Percentiles rank a stretch among this genome's conserved stretches.
Conservation (phyloP, 805 yeast species). For the Kazachstania martiniae region DNA sequence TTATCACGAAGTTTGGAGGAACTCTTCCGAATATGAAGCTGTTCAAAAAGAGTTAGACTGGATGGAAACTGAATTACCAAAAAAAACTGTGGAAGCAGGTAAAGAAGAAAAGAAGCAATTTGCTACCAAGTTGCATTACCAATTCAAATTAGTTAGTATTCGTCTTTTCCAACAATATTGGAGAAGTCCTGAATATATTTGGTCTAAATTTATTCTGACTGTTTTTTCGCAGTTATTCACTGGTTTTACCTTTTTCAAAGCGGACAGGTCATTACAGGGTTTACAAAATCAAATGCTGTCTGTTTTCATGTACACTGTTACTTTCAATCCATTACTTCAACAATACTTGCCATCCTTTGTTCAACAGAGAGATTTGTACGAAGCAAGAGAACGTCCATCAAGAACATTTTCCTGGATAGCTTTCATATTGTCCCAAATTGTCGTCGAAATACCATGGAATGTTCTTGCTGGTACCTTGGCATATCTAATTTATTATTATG, state of each 20-base stretch:
- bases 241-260: slow-evolving; percentile 66
- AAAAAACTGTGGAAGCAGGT: slow-evolving; percentile 19
- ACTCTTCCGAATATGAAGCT: slow-evolving; percentile 49
- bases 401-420: slow-evolving; percentile 60
- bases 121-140: slow-evolving; percentile 36
- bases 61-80: slow-evolving; percentile 50
- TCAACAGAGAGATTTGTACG: slow-evolving; percentile 54
- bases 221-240: slow-evolving; percentile 49
- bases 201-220: slow-evolving; percentile 48
- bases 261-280: slow-evolving; percentile 51
- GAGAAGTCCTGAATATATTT: slow-evolving; percentile 54
- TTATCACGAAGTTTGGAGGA: slow-evolving; percentile 67
- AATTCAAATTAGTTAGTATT: slow-evolving; percentile 35
- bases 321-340: slow-evolving; percentile 45
- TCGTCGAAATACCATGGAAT: slow-evolving; percentile 61
- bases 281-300: slow-evolving; percentile 77
- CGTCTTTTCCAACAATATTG: slow-evolving; percentile 57
- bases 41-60: slow-evolving; percentile 47
- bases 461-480: slow-evolving; percentile 49
- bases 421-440: slow-evolving; percentile 49
- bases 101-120: slow-evolving; percentile 29
- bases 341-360: slow-evolving; percentile 57
- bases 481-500: slow-evolving; percentile 59
- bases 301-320: slow-evolving; percentile 53
- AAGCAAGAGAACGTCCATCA: slow-evolving; percentile 65